Conservation (phyloP, 2,329 filamentous ascomycete genomes). For the Fusarium siculi region DNA sequence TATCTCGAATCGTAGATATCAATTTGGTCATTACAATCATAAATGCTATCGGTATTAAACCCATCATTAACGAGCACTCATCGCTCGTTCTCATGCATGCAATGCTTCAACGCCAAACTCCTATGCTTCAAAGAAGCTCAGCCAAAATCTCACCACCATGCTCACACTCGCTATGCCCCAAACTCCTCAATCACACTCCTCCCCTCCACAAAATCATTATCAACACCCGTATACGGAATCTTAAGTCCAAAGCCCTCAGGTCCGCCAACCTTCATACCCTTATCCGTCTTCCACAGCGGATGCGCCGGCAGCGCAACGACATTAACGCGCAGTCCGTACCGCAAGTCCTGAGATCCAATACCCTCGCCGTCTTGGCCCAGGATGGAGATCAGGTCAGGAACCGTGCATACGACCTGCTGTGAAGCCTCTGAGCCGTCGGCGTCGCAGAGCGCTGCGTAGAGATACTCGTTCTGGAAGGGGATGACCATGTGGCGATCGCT, state of each 20-base stretch:
- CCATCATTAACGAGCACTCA: not conserved
- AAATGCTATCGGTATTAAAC: not conserved
- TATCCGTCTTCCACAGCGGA: conserved; percentile 59
- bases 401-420: conserved; percentile 49
- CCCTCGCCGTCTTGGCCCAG: conserved; percentile 59
- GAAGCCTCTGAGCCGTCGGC: conserved; percentile 44
- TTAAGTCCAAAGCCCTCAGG: conserved; percentile 49
- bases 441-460: conserved; percentile 52
- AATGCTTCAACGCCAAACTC: not conserved
- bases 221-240: conserved; percentile 44
- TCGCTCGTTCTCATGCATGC: not conserved
- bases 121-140: not conserved
- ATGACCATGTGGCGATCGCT: conserved; percentile 50
- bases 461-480: conserved; percentile 56
- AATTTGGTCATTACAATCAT: not conserved
- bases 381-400: conserved; percentile 52
- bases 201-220: conserved; percentile 56
- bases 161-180: conserved; percentile 21
- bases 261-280: conserved; percentile 49
- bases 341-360: conserved; percentile 60
- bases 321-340: conserved; percentile 61
- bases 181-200: conserved; percentile 64
- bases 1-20: not conserved
- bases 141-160: not conserved
- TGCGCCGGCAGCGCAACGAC: conserved; percentile 62